phyloP scores from a whole-genome alignment of 2,329 filamentous ascomycete species.

The Penicillium sp. region DNA sequence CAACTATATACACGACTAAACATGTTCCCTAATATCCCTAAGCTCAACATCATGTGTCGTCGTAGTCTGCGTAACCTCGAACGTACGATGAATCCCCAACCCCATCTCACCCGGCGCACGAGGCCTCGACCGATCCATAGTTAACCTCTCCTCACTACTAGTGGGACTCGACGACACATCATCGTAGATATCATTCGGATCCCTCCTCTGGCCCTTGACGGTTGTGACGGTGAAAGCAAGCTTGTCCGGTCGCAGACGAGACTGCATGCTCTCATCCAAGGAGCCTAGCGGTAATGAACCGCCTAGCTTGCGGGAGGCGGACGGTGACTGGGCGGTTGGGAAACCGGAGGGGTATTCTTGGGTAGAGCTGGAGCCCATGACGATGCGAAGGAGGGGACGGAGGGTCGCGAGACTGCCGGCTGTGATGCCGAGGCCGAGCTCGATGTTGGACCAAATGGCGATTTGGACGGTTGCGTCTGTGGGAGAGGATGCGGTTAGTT shows the following conservation, averaged over 20 bases:
- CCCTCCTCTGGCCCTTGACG: constrained; percentile 25
- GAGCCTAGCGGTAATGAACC: constrained; percentile 26
- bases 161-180: constrained; percentile 19
- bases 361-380: constrained; percentile 22
- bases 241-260: constrained; percentile 30
- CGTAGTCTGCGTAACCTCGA: constrained; percentile 30
- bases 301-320: constrained; percentile 19
- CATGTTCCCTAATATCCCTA: constrained; percentile 17
- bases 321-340: constrained; percentile 12
- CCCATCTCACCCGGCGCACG: constrained; percentile 18
- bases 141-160: constrained; percentile 31
- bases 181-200: constrained; percentile 17
- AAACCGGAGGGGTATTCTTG: constrained; percentile 22
- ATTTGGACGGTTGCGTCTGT: constrained; percentile 45
- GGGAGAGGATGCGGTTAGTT: neutral
- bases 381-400: constrained; percentile 45
- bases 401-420: constrained; percentile 49
- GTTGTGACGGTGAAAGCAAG: constrained; percentile 31
- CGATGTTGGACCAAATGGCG: constrained; percentile 39
- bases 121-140: constrained; percentile 14
- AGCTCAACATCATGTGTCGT: constrained; percentile 12
- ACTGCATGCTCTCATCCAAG: constrained; percentile 18
- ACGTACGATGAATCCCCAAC: constrained; percentile 29
- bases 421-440: constrained; percentile 39
- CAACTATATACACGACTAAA: constrained; percentile 14